Evolutionary conservation across 2,329 filamentous ascomycete genomes (phyloP).

Genomic region (Pleurostoma richardsiae): DNA sequence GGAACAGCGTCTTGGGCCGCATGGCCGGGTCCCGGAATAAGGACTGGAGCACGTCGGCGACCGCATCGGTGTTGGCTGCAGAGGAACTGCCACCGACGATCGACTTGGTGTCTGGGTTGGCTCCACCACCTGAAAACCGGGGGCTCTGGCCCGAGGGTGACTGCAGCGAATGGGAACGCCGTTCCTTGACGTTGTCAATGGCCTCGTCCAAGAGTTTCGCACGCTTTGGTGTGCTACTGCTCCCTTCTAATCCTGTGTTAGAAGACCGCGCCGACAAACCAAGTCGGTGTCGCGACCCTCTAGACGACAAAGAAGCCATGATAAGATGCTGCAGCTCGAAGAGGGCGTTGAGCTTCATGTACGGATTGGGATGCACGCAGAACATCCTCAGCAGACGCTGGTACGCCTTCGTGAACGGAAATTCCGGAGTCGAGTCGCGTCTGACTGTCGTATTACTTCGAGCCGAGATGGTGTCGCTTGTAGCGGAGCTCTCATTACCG

Average conservation of each 20-base stretch:
- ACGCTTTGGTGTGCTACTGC: constrained; percentile 18
- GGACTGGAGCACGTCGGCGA: constrained; percentile 61
- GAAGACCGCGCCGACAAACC: constrained; percentile 28
- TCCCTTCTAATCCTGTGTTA: constrained; percentile 9
- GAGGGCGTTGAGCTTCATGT: constrained; percentile 76
- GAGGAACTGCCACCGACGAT: constrained; percentile 40
- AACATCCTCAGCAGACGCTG: constrained; percentile 77
- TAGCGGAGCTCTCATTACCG: constrained; percentile 34
- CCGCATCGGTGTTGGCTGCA: constrained; percentile 52
- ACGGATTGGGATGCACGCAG: constrained; percentile 82
- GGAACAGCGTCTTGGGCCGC: constrained; percentile 75
- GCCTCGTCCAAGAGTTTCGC: constrained; percentile 56
- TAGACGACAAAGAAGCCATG: constrained; percentile 63
- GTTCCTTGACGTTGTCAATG: constrained; percentile 65
- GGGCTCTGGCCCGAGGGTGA: constrained; percentile 20
- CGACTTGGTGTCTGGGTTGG: constrained; percentile 39
- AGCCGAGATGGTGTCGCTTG: constrained; percentile 30
- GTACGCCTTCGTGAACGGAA: constrained; percentile 79
- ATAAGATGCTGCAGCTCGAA: constrained; percentile 81
- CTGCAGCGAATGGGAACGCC: constrained; percentile 54
- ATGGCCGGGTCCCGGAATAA: constrained; percentile 64
- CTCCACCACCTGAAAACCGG: constrained; percentile 8
- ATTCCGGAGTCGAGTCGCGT: constrained; percentile 45
- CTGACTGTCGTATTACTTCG: constrained; percentile 16
- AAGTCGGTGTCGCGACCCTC: constrained; percentile 32